Conservation (phyloP, 1,139 yeast species). For the Diutina scorzettiae region DNA sequence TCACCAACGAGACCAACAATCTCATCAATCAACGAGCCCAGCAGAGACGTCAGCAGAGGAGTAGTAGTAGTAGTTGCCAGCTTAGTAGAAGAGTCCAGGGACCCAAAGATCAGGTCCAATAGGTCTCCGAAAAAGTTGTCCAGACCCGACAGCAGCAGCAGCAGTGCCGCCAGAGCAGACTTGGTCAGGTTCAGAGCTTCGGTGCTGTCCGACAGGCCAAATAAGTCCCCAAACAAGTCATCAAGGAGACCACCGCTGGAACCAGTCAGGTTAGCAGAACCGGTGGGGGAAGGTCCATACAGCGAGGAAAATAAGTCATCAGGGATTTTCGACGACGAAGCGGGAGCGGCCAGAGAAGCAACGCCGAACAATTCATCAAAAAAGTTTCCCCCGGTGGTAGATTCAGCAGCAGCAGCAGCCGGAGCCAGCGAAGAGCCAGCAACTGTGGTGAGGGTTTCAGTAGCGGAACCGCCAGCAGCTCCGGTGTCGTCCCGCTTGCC, state of each 20-base stretch:
- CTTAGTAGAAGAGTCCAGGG: background rate
- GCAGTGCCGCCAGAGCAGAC: background rate
- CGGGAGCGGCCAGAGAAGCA: background rate
- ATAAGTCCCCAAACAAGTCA: constrained; percentile 1
- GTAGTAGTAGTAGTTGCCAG: background rate
- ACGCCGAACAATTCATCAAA: background rate
- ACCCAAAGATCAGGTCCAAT: constrained; percentile 2
- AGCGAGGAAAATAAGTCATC: background rate
- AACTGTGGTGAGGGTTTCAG: too few species aligned
- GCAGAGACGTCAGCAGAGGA: background rate
- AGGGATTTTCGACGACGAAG: background rate
- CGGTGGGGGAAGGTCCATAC: background rate
- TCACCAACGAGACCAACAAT: constrained; percentile 4
- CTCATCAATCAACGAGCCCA: constrained; percentile 1
- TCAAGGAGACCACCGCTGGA: background rate
- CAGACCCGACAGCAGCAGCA: background rate
- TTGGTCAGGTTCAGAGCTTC: background rate
- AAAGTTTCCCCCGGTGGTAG: background rate
- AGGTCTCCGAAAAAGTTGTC: background rate
- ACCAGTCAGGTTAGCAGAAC: background rate
- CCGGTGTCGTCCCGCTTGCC: constrained; percentile 1
- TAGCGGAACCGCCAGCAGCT: background rate
- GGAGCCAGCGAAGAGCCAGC: background rate
- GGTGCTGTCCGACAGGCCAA: background rate
- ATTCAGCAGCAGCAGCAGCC: background rate